Conservation (phyloP, 306 rosid genomes). For the Senna tora region DNA sequence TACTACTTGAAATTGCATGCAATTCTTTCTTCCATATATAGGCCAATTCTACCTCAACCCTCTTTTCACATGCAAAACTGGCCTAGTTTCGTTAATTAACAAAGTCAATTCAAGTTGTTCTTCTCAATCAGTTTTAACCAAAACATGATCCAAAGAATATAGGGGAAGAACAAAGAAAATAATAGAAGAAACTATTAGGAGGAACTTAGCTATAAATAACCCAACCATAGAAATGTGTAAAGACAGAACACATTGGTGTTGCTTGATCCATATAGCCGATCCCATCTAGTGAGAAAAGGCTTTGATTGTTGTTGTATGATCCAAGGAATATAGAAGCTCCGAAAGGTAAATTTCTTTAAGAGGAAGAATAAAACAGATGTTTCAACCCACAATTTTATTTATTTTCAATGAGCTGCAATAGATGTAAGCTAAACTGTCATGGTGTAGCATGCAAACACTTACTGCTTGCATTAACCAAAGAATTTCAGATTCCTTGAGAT, state of each 20-base stretch:
- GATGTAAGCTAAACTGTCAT: background rate
- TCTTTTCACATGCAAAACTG: background rate
- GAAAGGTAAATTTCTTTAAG: background rate
- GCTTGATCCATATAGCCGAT: too few relatives aligned
- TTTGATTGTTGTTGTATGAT: too few relatives aligned
- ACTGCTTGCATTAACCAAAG: background rate
- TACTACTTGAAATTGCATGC: background rate
- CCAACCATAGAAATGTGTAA: too few relatives aligned
- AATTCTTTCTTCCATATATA: background rate
- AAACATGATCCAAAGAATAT: background rate
- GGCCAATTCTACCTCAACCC: background rate
- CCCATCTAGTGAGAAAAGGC: too few relatives aligned
- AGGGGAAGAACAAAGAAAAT: too few relatives aligned
- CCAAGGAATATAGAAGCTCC: background rate
- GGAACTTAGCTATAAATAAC: too few relatives aligned
- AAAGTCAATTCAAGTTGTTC: background rate
- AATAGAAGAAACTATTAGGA: too few relatives aligned
- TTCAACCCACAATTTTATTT: too few relatives aligned
- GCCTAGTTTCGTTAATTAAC: background rate
- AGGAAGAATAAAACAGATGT: constrained; percentile 32
- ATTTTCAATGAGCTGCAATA: background rate
- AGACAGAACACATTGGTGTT: too few relatives aligned
- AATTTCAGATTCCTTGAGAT: constrained; percentile 18
- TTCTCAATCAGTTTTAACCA: background rate
- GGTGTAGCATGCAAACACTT: background rate